Evolutionary conservation across 1,284 basidiomycete species (phyloP).

Genomic region (Rhizoctonia solani): DNA sequence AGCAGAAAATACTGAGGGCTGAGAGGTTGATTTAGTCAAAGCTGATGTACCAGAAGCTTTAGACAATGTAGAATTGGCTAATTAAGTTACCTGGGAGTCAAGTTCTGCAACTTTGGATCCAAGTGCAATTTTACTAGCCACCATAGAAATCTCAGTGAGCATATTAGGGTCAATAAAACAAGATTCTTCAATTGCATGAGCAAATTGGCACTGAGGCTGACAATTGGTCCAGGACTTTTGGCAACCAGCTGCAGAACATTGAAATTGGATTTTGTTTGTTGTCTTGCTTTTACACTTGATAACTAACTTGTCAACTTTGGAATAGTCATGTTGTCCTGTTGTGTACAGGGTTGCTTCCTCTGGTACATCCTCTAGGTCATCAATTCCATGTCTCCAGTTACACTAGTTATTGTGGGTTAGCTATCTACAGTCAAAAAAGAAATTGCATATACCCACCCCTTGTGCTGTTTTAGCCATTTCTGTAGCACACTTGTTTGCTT

Average conservation of each 20-base stretch:
- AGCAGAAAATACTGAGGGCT: neutral
- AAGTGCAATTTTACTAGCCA: neutral
- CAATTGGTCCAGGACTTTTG: neutral
- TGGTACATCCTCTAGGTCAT: neutral
- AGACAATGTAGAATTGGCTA: too few relatives aligned
- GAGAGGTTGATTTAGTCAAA: too few relatives aligned
- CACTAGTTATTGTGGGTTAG: neutral
- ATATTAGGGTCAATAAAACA: neutral
- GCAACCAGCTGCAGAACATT: neutral
- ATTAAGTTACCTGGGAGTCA: neutral
- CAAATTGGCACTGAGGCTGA: neutral
- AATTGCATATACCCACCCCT: neutral
- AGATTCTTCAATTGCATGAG: neutral
- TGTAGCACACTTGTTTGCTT: neutral
- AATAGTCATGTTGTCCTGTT: neutral
- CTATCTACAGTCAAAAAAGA: neutral
- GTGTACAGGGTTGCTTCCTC: neutral
- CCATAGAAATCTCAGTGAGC: neutral
- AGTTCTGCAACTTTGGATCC: neutral
- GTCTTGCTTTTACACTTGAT: neutral
- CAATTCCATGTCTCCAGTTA: conserved; percentile 1
- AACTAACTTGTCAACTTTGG: neutral
- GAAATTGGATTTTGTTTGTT: neutral
- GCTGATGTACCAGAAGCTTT: too few relatives aligned
- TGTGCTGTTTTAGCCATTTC: conserved; percentile 12